These are phyloP conservation scores for Penicillium hordei DNA, from an alignment of 2,329 filamentous ascomycete genomes.

Conservation along the genomic window DNA sequence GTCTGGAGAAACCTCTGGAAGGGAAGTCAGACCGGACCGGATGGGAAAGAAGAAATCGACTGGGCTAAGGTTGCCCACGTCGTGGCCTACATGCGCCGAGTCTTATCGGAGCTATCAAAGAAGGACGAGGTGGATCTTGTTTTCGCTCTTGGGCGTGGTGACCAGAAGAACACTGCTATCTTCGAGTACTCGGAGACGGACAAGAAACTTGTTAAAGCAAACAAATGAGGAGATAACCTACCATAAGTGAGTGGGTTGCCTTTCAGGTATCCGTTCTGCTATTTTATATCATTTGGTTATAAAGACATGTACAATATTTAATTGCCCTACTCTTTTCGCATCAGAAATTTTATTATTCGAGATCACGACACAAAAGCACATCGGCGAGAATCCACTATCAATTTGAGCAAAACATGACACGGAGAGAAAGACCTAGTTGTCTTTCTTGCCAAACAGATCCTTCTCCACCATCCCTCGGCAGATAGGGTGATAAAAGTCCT, in stretches of 20 bases:
- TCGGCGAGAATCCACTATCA: neutral
- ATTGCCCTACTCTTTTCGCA: conserved; percentile 4
- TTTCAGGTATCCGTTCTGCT: neutral
- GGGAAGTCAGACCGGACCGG: conserved; percentile 53
- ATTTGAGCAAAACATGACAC: neutral
- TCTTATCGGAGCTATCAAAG: conserved; percentile 55
- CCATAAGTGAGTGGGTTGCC: neutral
- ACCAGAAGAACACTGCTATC: conserved; percentile 35
- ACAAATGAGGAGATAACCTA: conserved; percentile 16
- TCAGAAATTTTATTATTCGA: neutral
- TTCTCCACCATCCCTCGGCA: conserved; percentile 84
- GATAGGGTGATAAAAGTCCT: conserved; percentile 93
- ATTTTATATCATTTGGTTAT: conserved; percentile 7
- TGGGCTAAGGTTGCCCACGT: conserved; percentile 61
- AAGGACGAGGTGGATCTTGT: conserved; percentile 56
- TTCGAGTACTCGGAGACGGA: conserved; percentile 39
- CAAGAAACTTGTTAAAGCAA: conserved; percentile 41
- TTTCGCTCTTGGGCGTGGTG: conserved; percentile 49
- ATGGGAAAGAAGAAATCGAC: conserved; percentile 53
- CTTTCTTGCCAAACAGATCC: conserved; percentile 60
- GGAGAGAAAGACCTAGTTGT: conserved; percentile 6
- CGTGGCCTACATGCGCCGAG: conserved; percentile 62
- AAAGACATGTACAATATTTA: conserved; percentile 17
- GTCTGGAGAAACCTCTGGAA: conserved; percentile 95
- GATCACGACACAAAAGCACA: neutral